These are phyloP conservation scores for Exophiala calicioides DNA, from an alignment of 2,329 filamentous ascomycete species.

Conservation along the genomic window DNA sequence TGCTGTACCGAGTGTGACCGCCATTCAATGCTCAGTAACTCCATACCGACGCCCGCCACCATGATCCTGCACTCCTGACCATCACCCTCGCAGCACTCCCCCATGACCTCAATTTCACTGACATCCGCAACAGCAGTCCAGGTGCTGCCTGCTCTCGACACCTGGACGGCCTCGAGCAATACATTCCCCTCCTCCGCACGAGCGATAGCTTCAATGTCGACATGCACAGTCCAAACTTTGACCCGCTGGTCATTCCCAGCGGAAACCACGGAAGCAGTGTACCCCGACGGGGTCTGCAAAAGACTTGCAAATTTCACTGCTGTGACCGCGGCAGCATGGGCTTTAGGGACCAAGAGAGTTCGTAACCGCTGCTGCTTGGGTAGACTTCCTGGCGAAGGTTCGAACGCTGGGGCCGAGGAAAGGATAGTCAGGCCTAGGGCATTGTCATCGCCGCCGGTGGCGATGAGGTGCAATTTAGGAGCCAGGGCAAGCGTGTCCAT, in stretches of 20 bases:
- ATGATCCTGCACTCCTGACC: conserved; percentile 12
- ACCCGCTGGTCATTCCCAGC: conserved; percentile 51
- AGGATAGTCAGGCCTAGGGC: conserved; percentile 63
- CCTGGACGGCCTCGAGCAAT: conserved; percentile 15
- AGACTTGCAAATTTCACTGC: conserved; percentile 37
- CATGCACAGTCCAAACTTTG: conserved; percentile 44
- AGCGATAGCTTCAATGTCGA: conserved; percentile 31
- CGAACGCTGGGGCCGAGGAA: neutral
- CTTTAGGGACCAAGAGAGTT: conserved; percentile 42
- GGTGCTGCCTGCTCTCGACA: conserved; percentile 14
- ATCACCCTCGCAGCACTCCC: conserved; percentile 1
- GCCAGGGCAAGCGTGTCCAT: conserved; percentile 39
- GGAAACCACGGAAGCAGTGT: conserved; percentile 36
- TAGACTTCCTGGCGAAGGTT: too few species aligned
- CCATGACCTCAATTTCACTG: conserved; percentile 24
- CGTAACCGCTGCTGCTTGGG: conserved; percentile 30
- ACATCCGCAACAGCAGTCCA: conserved; percentile 32
- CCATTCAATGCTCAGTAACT: conserved; percentile 15
- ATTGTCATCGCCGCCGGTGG: conserved; percentile 88
- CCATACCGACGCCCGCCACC: conserved; percentile 30
- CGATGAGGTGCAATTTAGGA: conserved; percentile 51
- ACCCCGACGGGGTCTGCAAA: conserved; percentile 1
- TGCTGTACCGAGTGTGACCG: too few species aligned
- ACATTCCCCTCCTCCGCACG: neutral
- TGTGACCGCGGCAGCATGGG: conserved; percentile 49